Evolutionary conservation across 1,284 basidiomycete species (phyloP).

Genomic region (Irpex lacteus): DNA sequence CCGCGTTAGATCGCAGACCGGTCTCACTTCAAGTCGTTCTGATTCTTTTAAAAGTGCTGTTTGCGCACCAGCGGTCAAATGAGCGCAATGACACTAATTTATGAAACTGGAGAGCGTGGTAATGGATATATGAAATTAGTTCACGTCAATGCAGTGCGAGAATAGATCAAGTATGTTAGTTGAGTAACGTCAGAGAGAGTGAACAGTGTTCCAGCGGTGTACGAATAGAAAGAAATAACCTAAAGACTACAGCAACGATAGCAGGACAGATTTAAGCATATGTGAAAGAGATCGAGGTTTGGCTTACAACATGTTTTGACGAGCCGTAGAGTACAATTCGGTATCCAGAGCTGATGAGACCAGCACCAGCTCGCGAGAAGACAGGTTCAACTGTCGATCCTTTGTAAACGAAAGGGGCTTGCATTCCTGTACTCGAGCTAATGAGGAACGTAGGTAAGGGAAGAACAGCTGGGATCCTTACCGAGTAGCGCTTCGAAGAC

Average conservation of each 20-base stretch:
- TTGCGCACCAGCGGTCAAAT: too few relatives aligned
- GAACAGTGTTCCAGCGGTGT: neutral
- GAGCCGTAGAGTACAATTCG: neutral
- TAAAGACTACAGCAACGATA: neutral
- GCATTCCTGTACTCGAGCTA: neutral
- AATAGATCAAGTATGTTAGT: too few relatives aligned
- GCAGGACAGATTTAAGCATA: neutral
- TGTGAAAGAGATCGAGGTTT: neutral
- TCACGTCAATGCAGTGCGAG: too few relatives aligned
- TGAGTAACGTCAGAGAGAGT: neutral
- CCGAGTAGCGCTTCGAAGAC: constrained; percentile 1
- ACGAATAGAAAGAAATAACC: constrained; percentile 1
- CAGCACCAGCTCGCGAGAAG: neutral
- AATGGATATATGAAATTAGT: too few relatives aligned
- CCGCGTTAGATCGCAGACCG: too few relatives aligned
- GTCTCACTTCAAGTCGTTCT: too few relatives aligned
- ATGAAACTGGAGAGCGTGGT: too few relatives aligned
- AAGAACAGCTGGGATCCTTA: neutral
- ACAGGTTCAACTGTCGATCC: neutral
- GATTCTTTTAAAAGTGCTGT: too few relatives aligned
- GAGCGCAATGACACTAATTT: too few relatives aligned
- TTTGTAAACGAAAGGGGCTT: neutral
- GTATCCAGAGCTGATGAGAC: neutral
- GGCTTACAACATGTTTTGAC: neutral
- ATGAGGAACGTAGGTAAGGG: neutral